Base-by-base conservation (phyloP, 108 stramenopile genomes). In the Fistulifera pelliculosa region DNA sequence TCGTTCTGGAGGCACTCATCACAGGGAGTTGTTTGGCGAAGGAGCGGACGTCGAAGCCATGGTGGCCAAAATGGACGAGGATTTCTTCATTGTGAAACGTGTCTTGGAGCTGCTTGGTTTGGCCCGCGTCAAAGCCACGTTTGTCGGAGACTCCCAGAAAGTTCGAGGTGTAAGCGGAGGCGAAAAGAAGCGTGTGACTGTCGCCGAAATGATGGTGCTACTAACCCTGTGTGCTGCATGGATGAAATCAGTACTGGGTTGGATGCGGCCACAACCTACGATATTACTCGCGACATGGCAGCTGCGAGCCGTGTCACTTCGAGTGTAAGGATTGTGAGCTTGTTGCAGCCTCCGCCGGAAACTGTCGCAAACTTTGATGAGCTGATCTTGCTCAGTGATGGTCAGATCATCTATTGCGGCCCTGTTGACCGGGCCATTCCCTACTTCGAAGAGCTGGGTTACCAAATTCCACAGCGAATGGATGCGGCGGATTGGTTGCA, bases 301-400 rank as follows among this genome's bases (percentile, higher is more conserved):
- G 48, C 66, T 41, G 60, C 56, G 8, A 56, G 69, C 11, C 66
- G 76, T 17, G 27, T 58, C n/a, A 50, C 54, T 26, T 26, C 60
- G 10, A 25, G 31, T 5, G 70, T 85, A 12, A 56, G 52, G 27
- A 66, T 94, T 14, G 66, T 92, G 11, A 73, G 83, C 1, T 80
- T 96, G 28, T 74, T 93, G 5, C 93, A 94, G 55, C 93, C 94
- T 18, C 81, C 92, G 0, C 93, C 90, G 1, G 93, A 95, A 72
- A 87, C 87, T n/a, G 89, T 90, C 26, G 86, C 84, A 5, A 40
- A 28, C 8, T 96, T 96, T 65, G 94, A 95, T 57, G 82, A 94
- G 38, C 31, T 95, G 10, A 80, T 93, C 14, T 56, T 96, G 48
- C 57, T 96, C 19, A 75, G 79, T 60, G 62, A 83, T 23, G 95